A percentile compares a stretch with the other conserved stretches of the same genome.
These are phyloP conservation scores for Pyrrhoderma noxium DNA, from an alignment of 1,284 basidiomycete species.

Conservation along the genomic window DNA sequence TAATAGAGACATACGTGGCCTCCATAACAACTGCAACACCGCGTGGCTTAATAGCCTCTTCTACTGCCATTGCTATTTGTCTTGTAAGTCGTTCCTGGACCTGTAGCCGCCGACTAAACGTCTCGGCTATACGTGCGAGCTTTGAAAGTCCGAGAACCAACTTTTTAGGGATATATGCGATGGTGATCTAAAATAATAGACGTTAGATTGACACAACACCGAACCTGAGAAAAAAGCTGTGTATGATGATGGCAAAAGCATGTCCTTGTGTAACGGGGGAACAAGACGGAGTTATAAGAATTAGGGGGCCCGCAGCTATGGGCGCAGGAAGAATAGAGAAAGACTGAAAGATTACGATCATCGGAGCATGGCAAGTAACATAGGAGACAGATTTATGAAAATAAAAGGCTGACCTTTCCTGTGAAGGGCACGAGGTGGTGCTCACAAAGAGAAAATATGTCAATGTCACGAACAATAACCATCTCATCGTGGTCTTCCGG, in stretches of 20 bases:
- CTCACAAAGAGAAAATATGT: conserved; percentile 96
- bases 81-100: conserved; percentile 98
- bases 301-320: too few relatives aligned
- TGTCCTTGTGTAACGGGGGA: conserved; percentile 1
- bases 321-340: too few relatives aligned
- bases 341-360: conserved; percentile 46
- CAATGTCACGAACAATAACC: conserved; percentile 97
- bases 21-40: conserved; percentile 99
- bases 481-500: conserved; percentile 99
- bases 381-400: too few relatives aligned
- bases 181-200: conserved; percentile 34
- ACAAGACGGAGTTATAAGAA: neutral
- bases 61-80: conserved; percentile 94
- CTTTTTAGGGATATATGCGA: conserved; percentile 94
- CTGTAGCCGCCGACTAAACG: conserved; percentile 91
- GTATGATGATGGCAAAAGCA: conserved; percentile 5
- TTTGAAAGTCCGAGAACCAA: conserved; percentile 97
- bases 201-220: neutral
- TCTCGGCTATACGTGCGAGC: conserved; percentile 95
- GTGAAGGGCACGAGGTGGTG: conserved; percentile 99
- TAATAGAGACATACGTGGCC: conserved; percentile 59
- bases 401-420: conserved; percentile 68
- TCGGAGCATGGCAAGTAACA: conserved; percentile 18
- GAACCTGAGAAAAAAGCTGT: conserved; percentile 28
- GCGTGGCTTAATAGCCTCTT: conserved; percentile 94